Conservation (phyloP, 306 rosid genomes). For the Carpinus fangiana region DNA sequence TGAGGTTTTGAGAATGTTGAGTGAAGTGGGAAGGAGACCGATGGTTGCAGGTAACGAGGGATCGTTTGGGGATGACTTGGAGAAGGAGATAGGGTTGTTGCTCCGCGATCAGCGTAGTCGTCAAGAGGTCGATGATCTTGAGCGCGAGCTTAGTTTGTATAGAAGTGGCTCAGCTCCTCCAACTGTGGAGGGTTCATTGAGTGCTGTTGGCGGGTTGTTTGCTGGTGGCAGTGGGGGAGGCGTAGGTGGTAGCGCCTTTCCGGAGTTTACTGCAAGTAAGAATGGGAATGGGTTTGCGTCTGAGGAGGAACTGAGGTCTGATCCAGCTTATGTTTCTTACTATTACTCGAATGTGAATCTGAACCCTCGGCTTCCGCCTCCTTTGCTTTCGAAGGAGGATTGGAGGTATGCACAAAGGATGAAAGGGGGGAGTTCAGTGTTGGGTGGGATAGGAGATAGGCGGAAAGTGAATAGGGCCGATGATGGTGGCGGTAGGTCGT, state of each 20-base stretch:
- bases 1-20: constrained; percentile 54
- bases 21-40: constrained; percentile 81
- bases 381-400: constrained; percentile 84
- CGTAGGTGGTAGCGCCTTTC: constrained; percentile 22
- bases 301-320: constrained; percentile 91
- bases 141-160: constrained; percentile 65
- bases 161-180: constrained; percentile 98
- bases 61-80: constrained; percentile 82
- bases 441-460: constrained; percentile 91
- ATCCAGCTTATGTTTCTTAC: constrained; percentile 77
- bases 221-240: constrained; percentile 24
- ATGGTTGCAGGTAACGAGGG: constrained; percentile 76
- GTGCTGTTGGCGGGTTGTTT: constrained; percentile 78
- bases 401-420: constrained; percentile 79
- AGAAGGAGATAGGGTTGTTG: constrained; percentile 81
- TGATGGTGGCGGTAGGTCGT: constrained; percentile 53
- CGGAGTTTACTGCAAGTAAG: constrained; percentile 51
- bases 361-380: constrained; percentile 88
- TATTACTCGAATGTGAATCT: constrained; percentile 81
- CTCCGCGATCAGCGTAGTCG: constrained; percentile 75
- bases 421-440: constrained; percentile 62
- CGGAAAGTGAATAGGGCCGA: constrained; percentile 60
- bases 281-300: constrained; percentile 65
- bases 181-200: constrained; percentile 80
- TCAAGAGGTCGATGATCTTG: constrained; percentile 73